Percentiles rank a stretch among this genome's conserved stretches.
Evolutionary conservation across 2,329 filamentous ascomycete species (phyloP).

Genomic region (Pseudofabraea citricarpa): DNA sequence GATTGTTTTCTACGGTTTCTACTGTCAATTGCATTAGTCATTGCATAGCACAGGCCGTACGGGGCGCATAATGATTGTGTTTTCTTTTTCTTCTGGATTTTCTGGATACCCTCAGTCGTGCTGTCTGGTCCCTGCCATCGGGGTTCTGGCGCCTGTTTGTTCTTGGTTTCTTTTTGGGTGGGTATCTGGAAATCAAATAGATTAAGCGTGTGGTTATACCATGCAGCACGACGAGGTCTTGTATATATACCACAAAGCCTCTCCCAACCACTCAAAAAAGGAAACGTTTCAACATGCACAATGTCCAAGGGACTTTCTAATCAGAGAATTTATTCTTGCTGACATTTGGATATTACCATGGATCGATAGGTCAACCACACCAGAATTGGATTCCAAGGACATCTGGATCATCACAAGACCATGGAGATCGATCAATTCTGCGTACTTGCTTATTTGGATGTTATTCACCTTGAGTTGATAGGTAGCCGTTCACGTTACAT

Average conservation of each 20-base stretch:
- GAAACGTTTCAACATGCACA: constrained; percentile 1
- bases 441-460: no score
- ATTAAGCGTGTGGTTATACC: constrained; percentile 13
- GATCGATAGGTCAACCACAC: no score
- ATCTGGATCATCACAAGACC: no score
- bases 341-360: background rate
- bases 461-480: no score
- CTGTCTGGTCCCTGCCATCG: constrained; percentile 25
- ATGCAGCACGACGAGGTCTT: constrained; percentile 18
- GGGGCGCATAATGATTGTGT: constrained; percentile 17
- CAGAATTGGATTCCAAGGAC: no score
- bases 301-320: background rate
- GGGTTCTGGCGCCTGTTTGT: constrained; percentile 11
- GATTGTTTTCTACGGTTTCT: constrained; percentile 13
- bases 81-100: constrained; percentile 12
- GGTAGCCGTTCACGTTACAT: no score
- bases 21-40: constrained; percentile 27
- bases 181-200: constrained; percentile 15
- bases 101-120: constrained; percentile 23
- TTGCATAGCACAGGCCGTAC: constrained; percentile 27
- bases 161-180: constrained; percentile 13
- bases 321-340: background rate
- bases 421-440: no score
- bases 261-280: constrained; percentile 2
- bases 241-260: constrained; percentile 13